A percentile compares a stretch with the other conserved stretches of the same genome.
phyloP scores from a whole-genome alignment of 108 stramenopile genomes.

The Skeletonema tropicum region DNA sequence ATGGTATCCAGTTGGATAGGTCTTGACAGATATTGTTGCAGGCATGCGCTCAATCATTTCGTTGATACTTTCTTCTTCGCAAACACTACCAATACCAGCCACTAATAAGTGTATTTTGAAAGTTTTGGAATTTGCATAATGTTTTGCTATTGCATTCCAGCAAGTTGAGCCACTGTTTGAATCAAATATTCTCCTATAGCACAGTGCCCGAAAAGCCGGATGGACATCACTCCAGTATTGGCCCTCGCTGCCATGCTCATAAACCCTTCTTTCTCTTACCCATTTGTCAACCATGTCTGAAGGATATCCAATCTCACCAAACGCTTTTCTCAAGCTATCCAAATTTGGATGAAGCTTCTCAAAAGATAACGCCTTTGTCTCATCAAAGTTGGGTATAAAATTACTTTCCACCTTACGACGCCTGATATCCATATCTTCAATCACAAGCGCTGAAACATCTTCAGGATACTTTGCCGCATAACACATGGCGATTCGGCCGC shows the following conservation, averaged over 20 bases:
- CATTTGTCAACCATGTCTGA: conserved; percentile 28
- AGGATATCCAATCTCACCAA: conserved; percentile 31
- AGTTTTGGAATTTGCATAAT: background rate
- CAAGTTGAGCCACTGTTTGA: conserved; percentile 23
- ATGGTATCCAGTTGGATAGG: background rate
- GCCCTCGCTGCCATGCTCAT: background rate
- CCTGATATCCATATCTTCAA: conserved; percentile 58
- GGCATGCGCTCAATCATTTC: conserved; percentile 28
- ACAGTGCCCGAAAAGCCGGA: conserved; percentile 47
- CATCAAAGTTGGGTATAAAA: conserved; percentile 7
- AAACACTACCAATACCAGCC: conserved; percentile 41
- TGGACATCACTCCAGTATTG: conserved; percentile 46
- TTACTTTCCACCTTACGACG: conserved; percentile 12
- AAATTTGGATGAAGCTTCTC: conserved; percentile 8
- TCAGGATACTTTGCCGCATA: conserved; percentile 38
- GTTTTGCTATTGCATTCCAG: conserved; percentile 30
- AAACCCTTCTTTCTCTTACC: conserved; percentile 42
- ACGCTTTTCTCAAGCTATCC: conserved; percentile 6
- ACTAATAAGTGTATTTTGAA: conserved; percentile 26
- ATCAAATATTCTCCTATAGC: conserved; percentile 36
- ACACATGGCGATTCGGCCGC: conserved; percentile 50
- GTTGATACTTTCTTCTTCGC: conserved; percentile 31
- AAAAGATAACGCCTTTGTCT: background rate
- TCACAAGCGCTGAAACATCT: conserved; percentile 32
- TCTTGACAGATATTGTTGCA: background rate